These are phyloP conservation scores for Colletotrichum incanum DNA, from an alignment of 2,329 filamentous ascomycete genomes.

Conservation along the genomic window DNA sequence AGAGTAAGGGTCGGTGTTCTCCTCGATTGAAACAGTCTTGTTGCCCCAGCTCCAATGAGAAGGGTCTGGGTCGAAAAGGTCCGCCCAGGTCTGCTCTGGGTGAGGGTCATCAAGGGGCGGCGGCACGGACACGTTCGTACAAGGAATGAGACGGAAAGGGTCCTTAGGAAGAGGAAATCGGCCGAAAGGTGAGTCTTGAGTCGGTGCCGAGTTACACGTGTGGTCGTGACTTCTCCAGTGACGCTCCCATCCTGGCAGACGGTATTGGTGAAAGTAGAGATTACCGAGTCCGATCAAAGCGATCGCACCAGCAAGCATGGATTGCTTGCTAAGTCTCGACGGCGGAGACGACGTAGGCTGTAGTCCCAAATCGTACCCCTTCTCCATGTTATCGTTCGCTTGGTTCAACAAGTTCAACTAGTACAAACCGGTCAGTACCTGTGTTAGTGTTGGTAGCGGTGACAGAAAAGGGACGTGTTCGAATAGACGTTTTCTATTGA, in stretches of 20 bases:
- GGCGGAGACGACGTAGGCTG: too few relatives aligned
- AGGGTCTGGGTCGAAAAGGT: slow-evolving; percentile 61
- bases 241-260: neutral
- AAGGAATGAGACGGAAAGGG: slow-evolving; percentile 64
- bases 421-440: neutral
- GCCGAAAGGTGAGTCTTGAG: slow-evolving; percentile 45
- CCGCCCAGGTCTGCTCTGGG: slow-evolving; percentile 57
- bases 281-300: slow-evolving; percentile 12
- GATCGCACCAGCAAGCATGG: slow-evolving; percentile 9
- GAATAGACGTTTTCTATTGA: neutral
- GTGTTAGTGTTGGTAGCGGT: neutral
- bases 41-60: slow-evolving; percentile 64
- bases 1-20: slow-evolving; percentile 51
- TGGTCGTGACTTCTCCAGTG: neutral
- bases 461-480: too few relatives aligned
- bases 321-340: neutral
- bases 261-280: neutral
- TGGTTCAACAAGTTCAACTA: neutral
- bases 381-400: slow-evolving; percentile 18
- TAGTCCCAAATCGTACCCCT: neutral
- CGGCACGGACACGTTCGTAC: slow-evolving; percentile 58
- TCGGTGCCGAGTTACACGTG: too few relatives aligned
- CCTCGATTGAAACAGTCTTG: slow-evolving; percentile 11
- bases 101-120: slow-evolving; percentile 59
- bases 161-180: slow-evolving; percentile 60